These are phyloP conservation scores for Fonsecaea monophora DNA, from an alignment of 2,329 filamentous ascomycete species.

Conservation along the genomic window DNA sequence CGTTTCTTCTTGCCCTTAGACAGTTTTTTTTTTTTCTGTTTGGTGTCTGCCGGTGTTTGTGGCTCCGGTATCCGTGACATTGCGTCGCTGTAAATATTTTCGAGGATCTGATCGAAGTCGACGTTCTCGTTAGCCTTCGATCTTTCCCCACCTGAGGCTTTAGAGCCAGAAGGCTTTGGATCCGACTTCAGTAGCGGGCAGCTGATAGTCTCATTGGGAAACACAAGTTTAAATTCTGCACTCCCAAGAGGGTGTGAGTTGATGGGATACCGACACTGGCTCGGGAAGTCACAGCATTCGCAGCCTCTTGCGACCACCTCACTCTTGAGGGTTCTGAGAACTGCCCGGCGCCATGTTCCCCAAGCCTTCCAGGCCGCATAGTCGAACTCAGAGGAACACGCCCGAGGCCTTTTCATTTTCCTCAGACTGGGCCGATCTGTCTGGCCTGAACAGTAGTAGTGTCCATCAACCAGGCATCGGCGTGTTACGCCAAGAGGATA, in stretches of 20 bases:
- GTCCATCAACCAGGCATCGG: slow-evolving; percentile 62
- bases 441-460: slow-evolving; percentile 59
- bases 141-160: not conserved
- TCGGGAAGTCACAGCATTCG: slow-evolving; percentile 39
- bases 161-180: not conserved
- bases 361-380: slow-evolving; percentile 59
- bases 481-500: slow-evolving; percentile 59
- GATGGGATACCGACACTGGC: slow-evolving; percentile 36
- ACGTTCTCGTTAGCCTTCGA: slow-evolving; percentile 26
- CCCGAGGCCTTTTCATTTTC: slow-evolving; percentile 46
- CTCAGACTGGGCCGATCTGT: slow-evolving; percentile 37
- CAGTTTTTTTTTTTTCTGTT: slow-evolving; percentile 1
- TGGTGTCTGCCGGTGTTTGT: not conserved
- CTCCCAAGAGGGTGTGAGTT: slow-evolving; percentile 17
- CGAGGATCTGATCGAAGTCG: slow-evolving; percentile 29
- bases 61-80: not conserved
- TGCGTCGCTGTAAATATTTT: slow-evolving; percentile 11
- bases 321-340: slow-evolving; percentile 20
- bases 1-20: slow-evolving; percentile 3
- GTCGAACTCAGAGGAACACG: slow-evolving; percentile 61
- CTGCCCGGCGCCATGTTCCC: slow-evolving; percentile 50
- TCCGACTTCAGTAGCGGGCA: not conserved
- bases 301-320: slow-evolving; percentile 29
- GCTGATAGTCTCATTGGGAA: not conserved
- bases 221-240: not conserved